Conservation (phyloP, 192 early-diverging fungal species). For the Entomortierella lignicola region DNA sequence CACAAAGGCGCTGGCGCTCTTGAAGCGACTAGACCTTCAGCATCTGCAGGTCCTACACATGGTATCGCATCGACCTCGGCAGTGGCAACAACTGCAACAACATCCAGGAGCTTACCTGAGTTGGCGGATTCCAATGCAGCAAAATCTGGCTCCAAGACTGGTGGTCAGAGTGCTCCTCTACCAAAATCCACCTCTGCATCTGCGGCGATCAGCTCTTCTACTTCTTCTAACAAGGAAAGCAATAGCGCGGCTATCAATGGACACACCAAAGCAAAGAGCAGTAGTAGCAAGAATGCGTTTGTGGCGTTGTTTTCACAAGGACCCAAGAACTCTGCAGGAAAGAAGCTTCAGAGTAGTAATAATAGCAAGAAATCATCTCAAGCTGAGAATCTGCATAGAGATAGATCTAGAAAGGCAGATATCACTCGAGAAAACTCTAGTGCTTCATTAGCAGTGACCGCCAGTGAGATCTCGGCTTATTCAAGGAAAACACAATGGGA, state of each 20-base stretch:
- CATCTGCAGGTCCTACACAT: background rate
- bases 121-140: background rate
- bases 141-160: background rate
- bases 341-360: constrained; percentile 19
- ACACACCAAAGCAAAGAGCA: constrained; percentile 34
- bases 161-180: background rate
- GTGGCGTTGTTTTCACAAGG: constrained; percentile 20
- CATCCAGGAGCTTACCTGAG: constrained; percentile 2
- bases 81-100: background rate
- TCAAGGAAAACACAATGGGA: constrained; percentile 19
- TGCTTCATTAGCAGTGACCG: constrained; percentile 40
- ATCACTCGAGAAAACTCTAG: constrained; percentile 30
- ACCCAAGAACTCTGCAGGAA: constrained; percentile 25
- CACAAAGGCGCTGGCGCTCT: constrained; percentile 11
- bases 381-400: constrained; percentile 5
- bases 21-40: background rate
- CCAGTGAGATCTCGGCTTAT: constrained; percentile 34
- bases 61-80: background rate
- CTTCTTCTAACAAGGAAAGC: no score
- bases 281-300: constrained; percentile 30
- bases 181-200: constrained; percentile 19
- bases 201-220: background rate
- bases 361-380: no score
- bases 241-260: constrained; percentile 17
- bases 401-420: constrained; percentile 2